phyloP scores from a whole-genome alignment of 164 flowering plant genomes.

The Tetrastigma voinierianum region DNA sequence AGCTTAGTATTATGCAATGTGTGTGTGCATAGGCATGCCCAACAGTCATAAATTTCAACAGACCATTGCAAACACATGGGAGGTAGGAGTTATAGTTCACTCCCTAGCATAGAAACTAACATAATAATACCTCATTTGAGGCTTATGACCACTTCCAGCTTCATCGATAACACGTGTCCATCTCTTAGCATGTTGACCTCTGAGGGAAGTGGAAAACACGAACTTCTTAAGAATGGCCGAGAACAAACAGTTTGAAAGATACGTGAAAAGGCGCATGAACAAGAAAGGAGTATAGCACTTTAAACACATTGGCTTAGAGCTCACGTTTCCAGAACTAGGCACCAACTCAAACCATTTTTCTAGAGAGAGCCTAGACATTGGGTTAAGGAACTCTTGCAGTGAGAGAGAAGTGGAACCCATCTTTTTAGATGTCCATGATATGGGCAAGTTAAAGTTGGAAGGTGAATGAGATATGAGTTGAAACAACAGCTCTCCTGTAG shows the following conservation, averaged over 20 bases:
- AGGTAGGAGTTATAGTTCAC: not conserved
- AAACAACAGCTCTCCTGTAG: slow-evolving; percentile 64
- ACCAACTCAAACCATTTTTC: slow-evolving; percentile 77
- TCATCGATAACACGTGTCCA: slow-evolving; percentile 59
- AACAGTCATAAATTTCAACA: too few relatives aligned
- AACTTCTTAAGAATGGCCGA: slow-evolving; percentile 33
- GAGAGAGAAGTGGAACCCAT: slow-evolving; percentile 64
- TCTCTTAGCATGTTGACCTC: slow-evolving; percentile 40
- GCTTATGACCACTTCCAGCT: slow-evolving; percentile 49
- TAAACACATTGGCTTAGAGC: slow-evolving; percentile 52
- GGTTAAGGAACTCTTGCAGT: slow-evolving; percentile 43
- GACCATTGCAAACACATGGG: not conserved
- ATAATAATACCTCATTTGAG: slow-evolving; percentile 79
- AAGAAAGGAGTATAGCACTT: slow-evolving; percentile 68
- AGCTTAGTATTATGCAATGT: too few relatives aligned
- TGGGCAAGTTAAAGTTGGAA: slow-evolving; percentile 38
- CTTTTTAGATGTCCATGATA: slow-evolving; percentile 33
- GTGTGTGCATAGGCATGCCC: too few relatives aligned
- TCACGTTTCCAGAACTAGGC: slow-evolving; percentile 32
- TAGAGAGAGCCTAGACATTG: slow-evolving; percentile 44
- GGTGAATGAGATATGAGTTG: slow-evolving; percentile 50
- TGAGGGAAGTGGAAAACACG: slow-evolving; percentile 57
- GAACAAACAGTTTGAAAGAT: slow-evolving; percentile 52
- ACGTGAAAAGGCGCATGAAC: slow-evolving; percentile 50
- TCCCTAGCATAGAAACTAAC: not conserved